Evolutionary conservation across 2,329 filamentous ascomycete species (phyloP), one percentile per base, ranked within the genome.

Genomic region (Septoria linicola): DNA sequence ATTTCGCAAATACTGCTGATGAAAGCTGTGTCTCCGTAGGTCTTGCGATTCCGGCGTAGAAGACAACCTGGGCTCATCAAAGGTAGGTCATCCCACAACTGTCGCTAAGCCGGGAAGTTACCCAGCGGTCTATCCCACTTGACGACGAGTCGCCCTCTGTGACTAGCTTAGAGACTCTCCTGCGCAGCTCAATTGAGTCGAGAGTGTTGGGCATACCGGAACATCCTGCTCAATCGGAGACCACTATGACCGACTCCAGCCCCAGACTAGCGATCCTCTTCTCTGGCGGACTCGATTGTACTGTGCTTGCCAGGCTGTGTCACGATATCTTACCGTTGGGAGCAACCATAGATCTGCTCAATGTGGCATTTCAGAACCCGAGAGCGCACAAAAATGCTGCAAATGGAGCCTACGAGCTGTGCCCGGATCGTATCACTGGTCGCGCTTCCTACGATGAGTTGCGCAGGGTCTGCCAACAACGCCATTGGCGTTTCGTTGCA

Each of bases 321-420:
- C 88, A 96, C 66, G 86, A 95, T 10, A 70, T 95, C 2, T 67
- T 97, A 2, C 87, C 88, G 0, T 11, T 66, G 0, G 70, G 77
- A 3, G 84, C 95, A 63, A 74, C 80, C 1, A 84, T 99, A 54
- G 93, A 97, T 65, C 76, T 99, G 7, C 79, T 99, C 57, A 99
- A 99, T 60, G 92, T 99, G 39, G 93, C 92, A 0, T 99, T 99
- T 64, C 89, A 99, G 69, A 99, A 99, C 59, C 92, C 91, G 85
- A 58, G 83, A 79, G 53, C 83, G 59, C 61, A 82, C 62, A 64
- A 69, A 60, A 34, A 65, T 63, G 46, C 58, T 44, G 49, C 48
- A 59, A 54, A 66, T 20, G 56, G 61, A 10, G 68, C 83, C 0
- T 97, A 88, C 63, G 90, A 96, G 70, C 77, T 81, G 19, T 99